phyloP scores from a whole-genome alignment of 805 yeast species.

The Wickerhamomyces alni region DNA sequence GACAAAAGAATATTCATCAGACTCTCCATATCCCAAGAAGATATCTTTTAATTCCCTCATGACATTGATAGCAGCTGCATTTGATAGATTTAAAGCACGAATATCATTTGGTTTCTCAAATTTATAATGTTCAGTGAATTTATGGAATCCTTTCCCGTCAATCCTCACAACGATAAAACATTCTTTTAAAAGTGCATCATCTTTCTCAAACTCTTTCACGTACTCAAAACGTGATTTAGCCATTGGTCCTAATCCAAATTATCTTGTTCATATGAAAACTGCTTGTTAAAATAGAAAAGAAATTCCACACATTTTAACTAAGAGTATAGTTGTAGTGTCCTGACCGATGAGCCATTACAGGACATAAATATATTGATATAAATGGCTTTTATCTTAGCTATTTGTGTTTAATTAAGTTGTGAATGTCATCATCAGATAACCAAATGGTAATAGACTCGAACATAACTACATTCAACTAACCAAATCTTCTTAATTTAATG shows the following conservation, averaged over 20 bases:
- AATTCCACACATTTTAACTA: not conserved
- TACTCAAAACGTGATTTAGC: conserved; percentile 87
- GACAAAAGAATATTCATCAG: conserved; percentile 89
- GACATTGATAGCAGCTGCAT: conserved; percentile 64
- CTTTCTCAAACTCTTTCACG: conserved; percentile 75
- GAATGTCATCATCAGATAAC: no score
- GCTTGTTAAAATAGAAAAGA: not conserved
- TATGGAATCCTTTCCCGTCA: conserved; percentile 94
- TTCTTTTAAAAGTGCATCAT: conserved; percentile 66
- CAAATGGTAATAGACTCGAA: no score
- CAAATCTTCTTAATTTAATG: no score
- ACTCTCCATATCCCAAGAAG: conserved; percentile 84
- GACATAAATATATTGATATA: no score
- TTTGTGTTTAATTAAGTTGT: no score
- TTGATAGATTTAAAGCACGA: conserved; percentile 75
- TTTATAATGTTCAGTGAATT: conserved; percentile 63
- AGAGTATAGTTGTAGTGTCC: not conserved
- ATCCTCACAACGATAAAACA: conserved; percentile 79
- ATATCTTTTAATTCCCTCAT: conserved; percentile 66
- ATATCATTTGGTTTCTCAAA: conserved; percentile 87
- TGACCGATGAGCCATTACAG: conserved; percentile 1
- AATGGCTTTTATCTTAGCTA: no score
- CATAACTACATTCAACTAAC: no score
- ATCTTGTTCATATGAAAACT: no score
- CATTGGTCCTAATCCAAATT: no score